phyloP scores from a whole-genome alignment of 371 early-diverging fungal genomes.

The Mortierella sp. region DNA sequence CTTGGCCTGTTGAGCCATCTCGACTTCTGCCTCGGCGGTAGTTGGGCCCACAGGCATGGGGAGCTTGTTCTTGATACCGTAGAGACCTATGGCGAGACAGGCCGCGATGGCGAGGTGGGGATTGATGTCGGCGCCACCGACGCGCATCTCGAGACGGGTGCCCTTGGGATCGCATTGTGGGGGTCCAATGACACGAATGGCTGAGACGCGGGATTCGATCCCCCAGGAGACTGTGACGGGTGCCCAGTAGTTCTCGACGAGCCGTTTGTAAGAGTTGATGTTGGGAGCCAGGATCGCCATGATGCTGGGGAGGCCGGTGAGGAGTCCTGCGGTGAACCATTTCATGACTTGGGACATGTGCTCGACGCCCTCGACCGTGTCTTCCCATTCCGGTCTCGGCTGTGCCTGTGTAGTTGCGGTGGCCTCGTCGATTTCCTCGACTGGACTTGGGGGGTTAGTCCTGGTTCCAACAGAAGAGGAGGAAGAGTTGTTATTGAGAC shows the following conservation, averaged over 20 bases:
- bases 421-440: conserved; percentile 17
- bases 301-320: conserved; percentile 81
- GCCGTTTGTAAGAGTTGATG: conserved; percentile 89
- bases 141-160: conserved; percentile 86
- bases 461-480: neutral
- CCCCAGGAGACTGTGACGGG: conserved; percentile 88
- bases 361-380: conserved; percentile 47
- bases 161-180: conserved; percentile 76
- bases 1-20: neutral
- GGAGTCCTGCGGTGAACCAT: conserved; percentile 81
- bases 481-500: conserved; percentile 17
- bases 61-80: conserved; percentile 79
- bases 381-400: conserved; percentile 48
- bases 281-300: conserved; percentile 86
- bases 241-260: conserved; percentile 88
- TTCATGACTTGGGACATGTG: conserved; percentile 70
- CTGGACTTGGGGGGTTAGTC: conserved; percentile 20
- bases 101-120: conserved; percentile 85
- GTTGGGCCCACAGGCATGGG: conserved; percentile 62
- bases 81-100: conserved; percentile 81
- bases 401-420: neutral
- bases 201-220: conserved; percentile 80
- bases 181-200: conserved; percentile 83
- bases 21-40: conserved; percentile 18
- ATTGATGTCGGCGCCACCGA: conserved; percentile 88